phyloP scores from a whole-genome alignment of 495 filamentous ascomycete species.

The Aspergillus affinis region DNA sequence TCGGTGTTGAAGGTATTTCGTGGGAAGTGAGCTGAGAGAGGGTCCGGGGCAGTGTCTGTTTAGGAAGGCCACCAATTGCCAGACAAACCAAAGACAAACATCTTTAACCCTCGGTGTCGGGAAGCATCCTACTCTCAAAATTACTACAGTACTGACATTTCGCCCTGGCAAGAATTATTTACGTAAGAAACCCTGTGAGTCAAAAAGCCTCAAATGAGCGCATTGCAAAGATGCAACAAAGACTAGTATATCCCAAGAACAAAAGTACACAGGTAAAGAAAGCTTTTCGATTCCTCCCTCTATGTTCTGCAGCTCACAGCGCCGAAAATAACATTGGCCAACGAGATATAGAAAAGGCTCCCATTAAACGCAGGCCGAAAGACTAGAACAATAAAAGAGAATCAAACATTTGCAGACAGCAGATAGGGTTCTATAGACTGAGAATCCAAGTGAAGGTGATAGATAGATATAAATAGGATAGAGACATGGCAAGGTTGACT shows the following conservation, averaged over 20 bases:
- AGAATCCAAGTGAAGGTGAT: background rate
- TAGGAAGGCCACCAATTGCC: background rate
- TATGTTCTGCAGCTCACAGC: constrained; percentile 11
- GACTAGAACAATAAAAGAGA: background rate
- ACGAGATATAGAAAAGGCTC: background rate
- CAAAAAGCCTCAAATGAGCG: background rate
- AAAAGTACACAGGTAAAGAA: background rate
- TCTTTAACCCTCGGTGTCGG: no score
- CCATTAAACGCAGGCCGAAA: background rate
- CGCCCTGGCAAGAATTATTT: background rate
- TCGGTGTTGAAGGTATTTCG: background rate
- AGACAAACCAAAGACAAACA: background rate
- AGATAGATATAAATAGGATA: constrained; percentile 12
- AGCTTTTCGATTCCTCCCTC: constrained; percentile 10
- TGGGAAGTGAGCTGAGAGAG: background rate
- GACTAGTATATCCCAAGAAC: background rate
- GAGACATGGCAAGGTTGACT: constrained; percentile 23
- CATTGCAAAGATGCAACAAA: background rate
- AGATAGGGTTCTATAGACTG: constrained; percentile 2
- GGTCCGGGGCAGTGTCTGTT: no score
- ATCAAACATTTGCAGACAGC: background rate
- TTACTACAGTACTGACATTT: no score
- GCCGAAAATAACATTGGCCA: constrained; percentile 6
- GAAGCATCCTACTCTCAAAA: no score
- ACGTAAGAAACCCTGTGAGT: background rate